phyloP scores from a whole-genome alignment of 2,329 filamentous ascomycete genomes.

The Fusarium lyarnte region DNA sequence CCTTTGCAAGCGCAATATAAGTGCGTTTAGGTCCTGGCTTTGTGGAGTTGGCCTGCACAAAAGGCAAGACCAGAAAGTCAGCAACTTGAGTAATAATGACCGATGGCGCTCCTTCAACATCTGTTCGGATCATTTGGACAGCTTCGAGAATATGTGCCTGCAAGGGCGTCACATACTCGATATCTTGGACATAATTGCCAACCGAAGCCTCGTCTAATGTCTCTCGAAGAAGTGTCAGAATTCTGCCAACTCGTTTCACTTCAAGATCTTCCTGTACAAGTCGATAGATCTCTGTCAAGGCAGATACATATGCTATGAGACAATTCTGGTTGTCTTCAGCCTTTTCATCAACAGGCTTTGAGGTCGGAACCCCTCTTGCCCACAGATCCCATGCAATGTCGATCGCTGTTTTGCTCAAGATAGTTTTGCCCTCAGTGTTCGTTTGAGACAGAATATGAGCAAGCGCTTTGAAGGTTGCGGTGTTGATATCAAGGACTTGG shows the following conservation, averaged over 20 bases:
- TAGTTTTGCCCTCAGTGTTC: conserved; percentile 53
- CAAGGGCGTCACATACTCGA: conserved; percentile 77
- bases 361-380: conserved; percentile 70
- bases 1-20: conserved; percentile 89
- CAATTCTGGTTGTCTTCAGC: conserved; percentile 79
- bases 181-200: conserved; percentile 74
- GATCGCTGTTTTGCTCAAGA: conserved; percentile 62
- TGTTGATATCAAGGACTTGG: conserved; percentile 74
- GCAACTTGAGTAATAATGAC: conserved; percentile 76
- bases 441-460: conserved; percentile 68
- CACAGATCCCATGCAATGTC: conserved; percentile 75
- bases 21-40: conserved; percentile 68
- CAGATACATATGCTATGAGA: conserved; percentile 83
- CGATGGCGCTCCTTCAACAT: conserved; percentile 71
- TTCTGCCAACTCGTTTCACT: conserved; percentile 69
- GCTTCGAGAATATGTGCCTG: conserved; percentile 76
- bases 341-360: conserved; percentile 48
- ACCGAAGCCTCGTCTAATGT: conserved; percentile 77
- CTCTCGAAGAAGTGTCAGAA: conserved; percentile 75
- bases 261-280: conserved; percentile 74
- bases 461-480: conserved; percentile 74
- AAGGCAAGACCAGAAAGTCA: conserved; percentile 77
- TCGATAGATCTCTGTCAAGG: conserved; percentile 80
- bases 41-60: conserved; percentile 54
- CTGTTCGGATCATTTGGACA: conserved; percentile 73